These are phyloP conservation scores for Tetrahymena elliotti DNA, from an alignment of 73 alveolate species.

Conservation along the genomic window DNA sequence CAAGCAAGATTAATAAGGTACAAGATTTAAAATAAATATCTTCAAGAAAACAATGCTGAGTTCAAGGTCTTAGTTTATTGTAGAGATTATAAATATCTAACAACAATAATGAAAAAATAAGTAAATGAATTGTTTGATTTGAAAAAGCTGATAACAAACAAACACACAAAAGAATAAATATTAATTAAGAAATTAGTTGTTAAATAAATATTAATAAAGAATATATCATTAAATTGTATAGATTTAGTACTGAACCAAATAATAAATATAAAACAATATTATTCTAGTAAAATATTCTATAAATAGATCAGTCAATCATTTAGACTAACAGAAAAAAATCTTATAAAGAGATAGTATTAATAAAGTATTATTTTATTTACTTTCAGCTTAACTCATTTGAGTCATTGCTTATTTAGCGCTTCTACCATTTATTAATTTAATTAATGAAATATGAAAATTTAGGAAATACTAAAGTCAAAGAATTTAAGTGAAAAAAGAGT, in stretches of 20 bases:
- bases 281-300: background rate
- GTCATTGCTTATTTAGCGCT: background rate
- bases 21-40: too few species aligned
- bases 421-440: background rate
- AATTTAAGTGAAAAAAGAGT: too few species aligned
- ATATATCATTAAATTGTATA: background rate
- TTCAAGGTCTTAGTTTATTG: background rate
- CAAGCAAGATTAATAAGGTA: too few species aligned
- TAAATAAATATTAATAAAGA: background rate
- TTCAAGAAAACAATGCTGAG: too few species aligned
- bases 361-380: too few species aligned
- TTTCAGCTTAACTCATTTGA: background rate
- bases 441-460: background rate
- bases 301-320: background rate
- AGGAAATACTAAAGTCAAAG: background rate
- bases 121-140: background rate
- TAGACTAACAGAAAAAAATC: too few species aligned
- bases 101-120: background rate
- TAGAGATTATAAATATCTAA: background rate
- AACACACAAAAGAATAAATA: background rate
- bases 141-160: background rate
- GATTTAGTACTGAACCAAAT: background rate
- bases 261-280: background rate
- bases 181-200: background rate
- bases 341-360: too few species aligned